These are phyloP conservation scores for Chaetomiaceae sp. DNA, from an alignment of 2,329 filamentous ascomycete species.

Conservation along the genomic window DNA sequence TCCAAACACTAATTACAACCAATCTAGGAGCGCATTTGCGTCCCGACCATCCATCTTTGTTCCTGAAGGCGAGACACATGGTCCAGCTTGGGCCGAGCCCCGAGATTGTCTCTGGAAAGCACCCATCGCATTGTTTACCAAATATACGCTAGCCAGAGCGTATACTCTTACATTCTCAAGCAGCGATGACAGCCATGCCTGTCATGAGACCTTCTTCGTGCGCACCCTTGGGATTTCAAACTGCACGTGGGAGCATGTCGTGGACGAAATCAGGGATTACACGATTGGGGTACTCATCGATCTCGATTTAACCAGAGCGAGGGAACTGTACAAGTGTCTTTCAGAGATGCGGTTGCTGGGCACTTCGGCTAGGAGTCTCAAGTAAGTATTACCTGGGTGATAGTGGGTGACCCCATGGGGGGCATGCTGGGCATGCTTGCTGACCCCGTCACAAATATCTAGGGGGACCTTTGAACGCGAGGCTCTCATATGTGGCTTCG, in stretches of 20 bases:
- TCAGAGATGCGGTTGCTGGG: constrained; percentile 6
- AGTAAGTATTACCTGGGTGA: constrained; percentile 5
- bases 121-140: constrained; percentile 5
- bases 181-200: not conserved
- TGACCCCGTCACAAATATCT: not conserved
- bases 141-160: constrained; percentile 6
- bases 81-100: constrained; percentile 2
- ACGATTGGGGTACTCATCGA: not conserved
- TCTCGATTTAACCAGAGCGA: constrained; percentile 4
- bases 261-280: constrained; percentile 5
- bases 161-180: constrained; percentile 1
- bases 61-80: constrained; percentile 3
- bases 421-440: not conserved
- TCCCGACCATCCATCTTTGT: constrained; percentile 4
- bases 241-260: constrained; percentile 5
- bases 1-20: constrained; percentile 2
- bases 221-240: constrained; percentile 5
- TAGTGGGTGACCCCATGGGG: not conserved
- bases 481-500: not conserved
- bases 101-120: constrained; percentile 3
- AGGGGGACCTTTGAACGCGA: constrained; percentile 2
- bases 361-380: constrained; percentile 1
- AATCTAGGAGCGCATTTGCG: constrained; percentile 5
- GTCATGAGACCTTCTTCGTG: constrained; percentile 2
- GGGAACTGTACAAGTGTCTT: constrained; percentile 6